These are phyloP conservation scores for Boletus patriciae DNA, from an alignment of 768 basidiomycete species.

Conservation along the genomic window DNA sequence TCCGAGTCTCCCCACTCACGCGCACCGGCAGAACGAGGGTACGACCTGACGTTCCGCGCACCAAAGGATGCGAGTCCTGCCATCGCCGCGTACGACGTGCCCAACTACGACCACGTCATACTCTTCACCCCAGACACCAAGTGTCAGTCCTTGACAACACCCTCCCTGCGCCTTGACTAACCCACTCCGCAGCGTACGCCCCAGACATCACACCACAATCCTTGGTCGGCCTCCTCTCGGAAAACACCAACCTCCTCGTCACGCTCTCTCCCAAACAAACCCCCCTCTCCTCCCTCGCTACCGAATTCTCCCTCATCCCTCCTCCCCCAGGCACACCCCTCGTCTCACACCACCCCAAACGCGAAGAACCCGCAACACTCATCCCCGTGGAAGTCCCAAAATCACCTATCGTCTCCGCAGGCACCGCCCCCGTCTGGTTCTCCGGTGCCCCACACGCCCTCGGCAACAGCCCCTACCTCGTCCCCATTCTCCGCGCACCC, in stretches of 20 bases:
- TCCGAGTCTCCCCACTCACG: neutral
- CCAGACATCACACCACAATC: conserved; percentile 80
- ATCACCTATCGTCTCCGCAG: conserved; percentile 46
- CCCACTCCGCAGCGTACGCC: conserved; percentile 51
- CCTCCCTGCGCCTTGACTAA: neutral
- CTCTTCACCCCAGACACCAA: conserved; percentile 85
- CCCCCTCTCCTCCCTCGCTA: conserved; percentile 70
- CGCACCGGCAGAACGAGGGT: conserved; percentile 64
- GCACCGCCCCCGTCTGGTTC: conserved; percentile 68
- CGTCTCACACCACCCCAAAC: conserved; percentile 81
- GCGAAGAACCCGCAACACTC: conserved; percentile 59
- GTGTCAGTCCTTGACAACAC: conserved; percentile 44
- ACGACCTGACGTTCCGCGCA: conserved; percentile 80
- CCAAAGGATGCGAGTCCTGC: conserved; percentile 73
- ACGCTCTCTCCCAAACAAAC: conserved; percentile 76
- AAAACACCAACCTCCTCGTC: conserved; percentile 80
- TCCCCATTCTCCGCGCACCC: conserved; percentile 81
- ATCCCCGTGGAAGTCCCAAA: conserved; percentile 61
- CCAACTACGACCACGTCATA: conserved; percentile 82
- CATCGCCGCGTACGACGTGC: conserved; percentile 67
- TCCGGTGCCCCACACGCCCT: conserved; percentile 67
- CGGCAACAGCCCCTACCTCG: conserved; percentile 70
- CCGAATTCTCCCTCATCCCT: conserved; percentile 90
- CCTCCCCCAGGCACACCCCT: conserved; percentile 83
- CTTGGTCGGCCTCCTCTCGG: conserved; percentile 66